Base-by-base conservation (phyloP, 257 asterid species). In the Gardenia jasminoides region DNA sequence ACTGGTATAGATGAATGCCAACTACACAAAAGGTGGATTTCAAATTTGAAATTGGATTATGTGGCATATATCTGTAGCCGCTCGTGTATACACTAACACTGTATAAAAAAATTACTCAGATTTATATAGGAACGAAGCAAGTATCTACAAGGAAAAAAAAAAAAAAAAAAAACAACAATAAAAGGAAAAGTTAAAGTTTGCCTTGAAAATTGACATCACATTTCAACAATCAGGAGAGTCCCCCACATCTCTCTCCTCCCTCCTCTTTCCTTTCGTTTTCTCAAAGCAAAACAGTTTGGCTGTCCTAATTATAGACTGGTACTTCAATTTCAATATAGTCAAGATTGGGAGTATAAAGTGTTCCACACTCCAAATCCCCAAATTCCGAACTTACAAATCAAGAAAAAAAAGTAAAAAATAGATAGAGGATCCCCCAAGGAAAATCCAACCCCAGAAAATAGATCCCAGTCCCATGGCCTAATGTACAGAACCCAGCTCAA, bases 251-350 rank as follows among this genome's bases (percentile, higher is more conserved):
- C 0, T 73, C 67, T 71, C 78, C 74, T 41, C 36, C 68, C 48
- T 66, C 72, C 39, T 76, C 79, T 46, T 77, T 84, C 72, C 72
- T 70, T 50, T 36, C 84, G 80, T 80, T 79, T 83, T 79, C 86
- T 75, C 76, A 87, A 83, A 81, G 85, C 83, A 74, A 59, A 31
- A 39, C 78, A 75, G 39, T 59, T 31, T 56, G 7, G 26, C 16
- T 22, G 58, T 43, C 36, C 39, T 44, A 70, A 70, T 69, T 41
- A 43, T 67, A 3, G 7, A 31, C 13, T 9, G 48, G 48, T 44
- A 6, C 9, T 44, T 44, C 48, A 7, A 36, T 5, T 36, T 36
- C 41, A 36, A 36, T 36, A 36, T 36, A 36, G 41, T 36, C 67
- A 11, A 62, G 17, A 62, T 9, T 62, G 17, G 8, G 17, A n/a